Evolutionary conservation across 352 stramenopile genomes (phyloP).

Genomic region (Ochromonadaceae sp.): DNA sequence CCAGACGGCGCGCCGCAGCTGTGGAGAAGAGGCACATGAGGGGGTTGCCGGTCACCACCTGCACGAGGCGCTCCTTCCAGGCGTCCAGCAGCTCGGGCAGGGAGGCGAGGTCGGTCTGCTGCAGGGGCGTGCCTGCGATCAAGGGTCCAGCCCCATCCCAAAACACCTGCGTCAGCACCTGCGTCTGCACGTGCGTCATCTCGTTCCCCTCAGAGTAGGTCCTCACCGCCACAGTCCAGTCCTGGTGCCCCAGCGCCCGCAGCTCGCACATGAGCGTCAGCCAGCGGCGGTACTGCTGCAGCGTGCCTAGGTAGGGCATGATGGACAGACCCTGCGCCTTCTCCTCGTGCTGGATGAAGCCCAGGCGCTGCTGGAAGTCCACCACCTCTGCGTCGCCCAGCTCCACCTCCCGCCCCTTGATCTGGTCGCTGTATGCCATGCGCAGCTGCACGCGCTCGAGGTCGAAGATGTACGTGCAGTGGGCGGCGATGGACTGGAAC

Average conservation of each 20-base stretch:
- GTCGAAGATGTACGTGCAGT: background rate
- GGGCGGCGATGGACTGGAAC: background rate
- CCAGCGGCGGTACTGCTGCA: conserved; percentile 13
- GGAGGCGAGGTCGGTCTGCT: too few relatives aligned
- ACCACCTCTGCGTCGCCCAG: conserved; percentile 27
- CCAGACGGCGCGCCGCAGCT: too few relatives aligned
- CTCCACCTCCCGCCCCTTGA: conserved; percentile 8
- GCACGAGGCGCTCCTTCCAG: too few relatives aligned
- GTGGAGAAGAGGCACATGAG: too few relatives aligned
- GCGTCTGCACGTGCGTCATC: background rate
- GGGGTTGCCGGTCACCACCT: too few relatives aligned
- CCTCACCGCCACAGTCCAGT: conserved; percentile 1
- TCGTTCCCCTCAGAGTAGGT: conserved; percentile 9
- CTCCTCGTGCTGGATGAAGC: conserved; percentile 30
- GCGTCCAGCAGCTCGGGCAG: too few relatives aligned
- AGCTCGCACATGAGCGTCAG: conserved; percentile 23
- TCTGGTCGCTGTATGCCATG: conserved; percentile 20
- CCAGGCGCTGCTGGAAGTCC: conserved; percentile 31
- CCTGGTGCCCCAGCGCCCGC: conserved; percentile 25
- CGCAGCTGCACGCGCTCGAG: background rate
- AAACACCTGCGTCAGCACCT: too few relatives aligned
- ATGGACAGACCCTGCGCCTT: conserved; percentile 17
- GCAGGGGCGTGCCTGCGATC: too few relatives aligned
- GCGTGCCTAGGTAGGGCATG: conserved; percentile 20
- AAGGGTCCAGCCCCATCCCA: too few relatives aligned